These are phyloP conservation scores for Russula lepida DNA, from an alignment of 768 basidiomycete genomes.

Conservation along the genomic window DNA sequence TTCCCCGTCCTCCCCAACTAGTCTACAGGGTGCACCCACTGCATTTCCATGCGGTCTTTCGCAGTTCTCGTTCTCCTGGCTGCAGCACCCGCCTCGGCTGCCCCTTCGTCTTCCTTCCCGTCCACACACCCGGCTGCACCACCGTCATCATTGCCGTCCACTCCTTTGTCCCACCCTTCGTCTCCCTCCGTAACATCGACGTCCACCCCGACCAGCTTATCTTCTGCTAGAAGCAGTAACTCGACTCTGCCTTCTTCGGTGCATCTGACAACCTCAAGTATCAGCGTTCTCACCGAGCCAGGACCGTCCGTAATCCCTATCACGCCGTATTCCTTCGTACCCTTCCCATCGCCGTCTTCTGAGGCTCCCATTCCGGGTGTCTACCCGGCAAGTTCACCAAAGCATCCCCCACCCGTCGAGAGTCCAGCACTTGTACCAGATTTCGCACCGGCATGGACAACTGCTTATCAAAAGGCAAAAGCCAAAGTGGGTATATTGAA, in stretches of 20 bases:
- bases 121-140: background rate
- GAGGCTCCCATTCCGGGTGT: slow-evolving; percentile 43
- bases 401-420: slow-evolving; percentile 44
- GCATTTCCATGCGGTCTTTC: background rate
- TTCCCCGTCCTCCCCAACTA: background rate
- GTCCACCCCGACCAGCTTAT: background rate
- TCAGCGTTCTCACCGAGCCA: background rate
- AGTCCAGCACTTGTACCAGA: slow-evolving; percentile 37
- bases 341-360: slow-evolving; percentile 30
- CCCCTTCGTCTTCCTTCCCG: background rate
- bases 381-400: slow-evolving; percentile 48
- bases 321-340: slow-evolving; percentile 8
- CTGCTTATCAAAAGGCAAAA: slow-evolving; percentile 52
- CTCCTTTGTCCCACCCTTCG: background rate
- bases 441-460: slow-evolving; percentile 46
- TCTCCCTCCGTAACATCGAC: background rate
- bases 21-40: no score
- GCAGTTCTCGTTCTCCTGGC: background rate
- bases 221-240: background rate
- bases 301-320: slow-evolving; percentile 6
- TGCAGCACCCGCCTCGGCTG: background rate
- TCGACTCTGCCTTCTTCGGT: background rate
- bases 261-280: background rate
- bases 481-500: slow-evolving; percentile 14
- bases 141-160: background rate